Evolutionary conservation across 306 rosid genomes (phyloP), one percentile per base, ranked within the genome.

Genomic region (Cyclanthera cordifolia): DNA sequence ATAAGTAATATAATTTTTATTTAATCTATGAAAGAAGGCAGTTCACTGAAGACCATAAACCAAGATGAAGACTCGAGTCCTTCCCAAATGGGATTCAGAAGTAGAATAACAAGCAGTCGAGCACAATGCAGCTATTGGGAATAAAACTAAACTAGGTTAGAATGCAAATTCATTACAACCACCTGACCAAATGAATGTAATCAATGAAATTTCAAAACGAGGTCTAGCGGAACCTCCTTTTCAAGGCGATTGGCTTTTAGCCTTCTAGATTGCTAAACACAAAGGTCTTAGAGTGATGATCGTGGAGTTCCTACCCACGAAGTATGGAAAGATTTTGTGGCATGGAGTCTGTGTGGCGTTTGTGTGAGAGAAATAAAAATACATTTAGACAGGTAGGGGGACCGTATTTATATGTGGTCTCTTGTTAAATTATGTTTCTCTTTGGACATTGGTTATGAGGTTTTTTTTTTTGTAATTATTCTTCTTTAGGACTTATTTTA

Each of bases 1-100:
- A 60, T 71, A 72, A 76, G 79, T 9, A 46, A 69, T 75, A 76
- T 61, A 10, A 47, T 70, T 75, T 76, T 72, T 54, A 20, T 46
- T 67, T 54, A 32, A 20, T 45, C 8, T 34, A 34, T 34, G 41
- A 34, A 34, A 34, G 41, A 34, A 34, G 41, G 41, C 6, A 34
- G 6, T 34, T 34, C 41, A 34, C 0, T 47, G 50, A 66, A 21
- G 25, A 60, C 49, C 67, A 58, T 45, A 0, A 58, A 28, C 65
- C 43, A 30, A 58, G 65, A 16, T 21, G 65, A 30, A n/a, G 46
- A 58, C 65, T 58, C 16, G 65, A 45, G 43, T 30, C 66, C 47
- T 58, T 25, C 25, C 14, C 30, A 58, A 16, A n/a, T 28, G 45
- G 19, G 66, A 8, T 8, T 54, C 21, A 17, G 49, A 60, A 60